Conservation (phyloP, 768 basidiomycete species). For the Amanita phalloides region DNA sequence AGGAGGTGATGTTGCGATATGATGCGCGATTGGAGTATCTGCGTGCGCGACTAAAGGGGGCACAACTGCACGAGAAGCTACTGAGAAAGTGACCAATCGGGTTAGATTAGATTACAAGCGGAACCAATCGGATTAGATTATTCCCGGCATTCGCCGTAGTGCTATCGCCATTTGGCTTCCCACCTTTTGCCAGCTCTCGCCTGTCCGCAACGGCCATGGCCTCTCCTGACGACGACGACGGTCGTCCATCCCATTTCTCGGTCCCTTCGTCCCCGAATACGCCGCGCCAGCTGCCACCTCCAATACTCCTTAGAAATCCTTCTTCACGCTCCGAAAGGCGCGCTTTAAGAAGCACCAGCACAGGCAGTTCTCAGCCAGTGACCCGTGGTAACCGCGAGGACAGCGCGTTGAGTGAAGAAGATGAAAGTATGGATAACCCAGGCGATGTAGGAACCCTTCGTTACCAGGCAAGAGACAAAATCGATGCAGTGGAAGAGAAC, state of each 20-base stretch:
- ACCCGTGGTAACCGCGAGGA: slow-evolving; percentile 36
- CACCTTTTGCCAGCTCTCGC: slow-evolving; percentile 17
- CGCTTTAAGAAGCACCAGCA: slow-evolving; percentile 46
- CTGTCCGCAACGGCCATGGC: slow-evolving; percentile 26
- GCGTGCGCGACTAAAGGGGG: slow-evolving; percentile 73
- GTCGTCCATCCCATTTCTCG: slow-evolving; percentile 37
- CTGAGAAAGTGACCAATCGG: slow-evolving; percentile 40
- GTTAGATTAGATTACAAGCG: slow-evolving; percentile 12
- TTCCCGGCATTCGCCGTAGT: slow-evolving; percentile 18
- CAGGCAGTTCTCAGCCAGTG: slow-evolving; percentile 44
- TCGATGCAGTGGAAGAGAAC: slow-evolving; percentile 21
- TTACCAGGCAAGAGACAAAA: slow-evolving; percentile 31
- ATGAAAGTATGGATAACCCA: slow-evolving; percentile 32
- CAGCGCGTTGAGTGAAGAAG: slow-evolving; percentile 38
- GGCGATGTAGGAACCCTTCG: slow-evolving; percentile 19
- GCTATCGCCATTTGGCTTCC: slow-evolving; percentile 18
- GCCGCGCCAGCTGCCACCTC: slow-evolving; percentile 28
- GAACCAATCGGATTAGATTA: not conserved
- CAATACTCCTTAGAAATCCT: slow-evolving; percentile 35
- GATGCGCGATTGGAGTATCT: slow-evolving; percentile 71
- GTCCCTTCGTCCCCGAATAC: slow-evolving; percentile 35
- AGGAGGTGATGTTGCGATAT: slow-evolving; percentile 64
- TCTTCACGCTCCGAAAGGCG: slow-evolving; percentile 42
- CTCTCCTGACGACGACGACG: slow-evolving; percentile 11
- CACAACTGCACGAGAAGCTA: slow-evolving; percentile 75